Base-by-base conservation (phyloP, 495 filamentous ascomycete genomes). In the Copromyces sp. region DNA sequence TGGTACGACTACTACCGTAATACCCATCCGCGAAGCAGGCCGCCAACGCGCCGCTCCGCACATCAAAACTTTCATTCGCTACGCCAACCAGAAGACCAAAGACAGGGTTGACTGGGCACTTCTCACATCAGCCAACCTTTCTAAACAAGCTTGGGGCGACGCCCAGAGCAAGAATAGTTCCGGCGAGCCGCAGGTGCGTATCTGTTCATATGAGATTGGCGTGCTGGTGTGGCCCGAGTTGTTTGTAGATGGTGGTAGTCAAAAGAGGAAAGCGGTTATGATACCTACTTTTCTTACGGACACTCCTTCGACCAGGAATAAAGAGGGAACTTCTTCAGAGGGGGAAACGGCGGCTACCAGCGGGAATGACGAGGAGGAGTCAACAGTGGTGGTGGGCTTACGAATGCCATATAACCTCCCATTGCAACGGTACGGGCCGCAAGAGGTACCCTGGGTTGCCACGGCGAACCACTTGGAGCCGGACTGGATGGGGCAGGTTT, bases 81-180 rank as follows among this genome's bases (percentile, higher is more conserved):
- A 90, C 77, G 77, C 84, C 11, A 82, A 88, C 70, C 76, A 73
- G 2, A 68, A 41, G 14, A 38, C 71, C 29, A 92, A 97, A 45
- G 91, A 94, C 77, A 96, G 94, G 93, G 92, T 97, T 44, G 92
- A 95, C 76, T 97, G 94, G 94, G 93, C 93, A 24, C 86, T 97
- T 75, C 77, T 95, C 8, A 94, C 93, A 1, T 93, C 92, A 9
- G 93, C 94, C 16, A 97, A 97, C 75, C 81, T 97, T 4, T 95
- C 92, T 0, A 96, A 89, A 71, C 94, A 97, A 78, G 94, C 94
- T 0, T 97, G 94, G 94, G 94, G 94, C n/a, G 87, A 89, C 17
- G 83, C 82, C 17, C 68, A 79, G 8, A 65, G 29, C 14, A 65
- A 65, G 29, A 65, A 65, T 7, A 87, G 86, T 70, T 74, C 80